Percentiles rank a stretch among this genome's conserved stretches.
Evolutionary conservation across 148 eudicot species (phyloP).

Genomic region (Rhododendron griersonianum): DNA sequence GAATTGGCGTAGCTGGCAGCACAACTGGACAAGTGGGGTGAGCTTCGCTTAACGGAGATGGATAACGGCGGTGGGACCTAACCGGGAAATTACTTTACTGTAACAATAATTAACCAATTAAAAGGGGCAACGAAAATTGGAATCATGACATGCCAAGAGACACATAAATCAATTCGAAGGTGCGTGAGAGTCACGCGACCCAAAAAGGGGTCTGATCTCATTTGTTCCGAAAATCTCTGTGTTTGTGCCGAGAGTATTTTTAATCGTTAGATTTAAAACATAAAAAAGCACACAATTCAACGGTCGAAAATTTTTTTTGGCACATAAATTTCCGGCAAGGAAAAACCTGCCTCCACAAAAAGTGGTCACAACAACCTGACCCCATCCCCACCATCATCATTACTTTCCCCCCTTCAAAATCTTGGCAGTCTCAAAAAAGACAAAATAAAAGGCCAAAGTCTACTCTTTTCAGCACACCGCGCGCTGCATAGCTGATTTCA

Average conservation of each 20-base stretch:
- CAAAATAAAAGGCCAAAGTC: not conserved
- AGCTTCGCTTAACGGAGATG: not conserved
- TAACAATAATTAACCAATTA: no score
- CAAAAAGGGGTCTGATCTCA: no score
- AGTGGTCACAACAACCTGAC: not conserved
- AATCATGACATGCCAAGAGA: not conserved
- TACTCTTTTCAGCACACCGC: not conserved
- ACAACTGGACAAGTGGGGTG: not conserved
- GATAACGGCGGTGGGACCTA: constrained; percentile 7
- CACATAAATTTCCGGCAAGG: no score
- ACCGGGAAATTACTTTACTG: not conserved
- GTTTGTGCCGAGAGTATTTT: no score
- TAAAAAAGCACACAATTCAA: no score
- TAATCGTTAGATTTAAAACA: no score
- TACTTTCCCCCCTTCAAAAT: not conserved
- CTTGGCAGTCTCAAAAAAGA: not conserved
- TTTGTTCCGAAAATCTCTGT: no score
- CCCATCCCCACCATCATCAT: not conserved
- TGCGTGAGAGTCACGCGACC: not conserved
- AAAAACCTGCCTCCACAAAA: no score
- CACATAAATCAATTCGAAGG: not conserved
- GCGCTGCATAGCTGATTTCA: not conserved
- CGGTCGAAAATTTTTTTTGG: no score
- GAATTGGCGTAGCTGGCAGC: not conserved
- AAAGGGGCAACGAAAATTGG: not conserved